A percentile compares a stretch with the other conserved stretches of the same genome.
phyloP scores from a whole-genome alignment of 2,329 filamentous ascomycete species.

The Curvularia sp. region DNA sequence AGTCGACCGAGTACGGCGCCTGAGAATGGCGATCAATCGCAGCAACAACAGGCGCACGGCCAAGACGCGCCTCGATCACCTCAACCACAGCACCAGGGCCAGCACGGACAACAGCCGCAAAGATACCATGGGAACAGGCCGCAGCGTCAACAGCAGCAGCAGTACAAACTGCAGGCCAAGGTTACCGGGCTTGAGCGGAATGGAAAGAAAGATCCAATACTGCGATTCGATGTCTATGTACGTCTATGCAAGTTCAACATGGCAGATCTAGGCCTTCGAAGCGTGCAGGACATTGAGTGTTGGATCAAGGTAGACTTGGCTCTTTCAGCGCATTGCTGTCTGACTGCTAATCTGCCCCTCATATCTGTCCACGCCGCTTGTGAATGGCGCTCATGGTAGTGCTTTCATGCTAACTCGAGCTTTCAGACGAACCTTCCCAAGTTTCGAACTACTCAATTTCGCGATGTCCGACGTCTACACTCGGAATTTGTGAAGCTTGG shows the following conservation, averaged over 20 bases:
- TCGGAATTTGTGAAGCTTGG: constrained; percentile 97
- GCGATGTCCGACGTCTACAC: constrained; percentile 93
- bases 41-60: constrained; percentile 39
- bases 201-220: constrained; percentile 92
- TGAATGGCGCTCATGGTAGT: not conserved
- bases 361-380: not conserved
- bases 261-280: constrained; percentile 4
- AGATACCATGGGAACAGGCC: constrained; percentile 55
- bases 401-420: constrained; percentile 16
- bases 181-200: constrained; percentile 92
- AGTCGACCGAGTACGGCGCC: constrained; percentile 37
- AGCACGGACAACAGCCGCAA: constrained; percentile 54
- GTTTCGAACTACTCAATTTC: constrained; percentile 97
- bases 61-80: constrained; percentile 39
- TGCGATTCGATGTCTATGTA: constrained; percentile 97
- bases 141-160: constrained; percentile 66
- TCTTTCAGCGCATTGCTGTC: not conserved
- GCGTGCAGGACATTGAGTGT: constrained; percentile 7
- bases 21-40: constrained; percentile 48
- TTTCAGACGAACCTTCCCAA: constrained; percentile 94
- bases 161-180: constrained; percentile 90
- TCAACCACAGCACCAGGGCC: constrained; percentile 45
- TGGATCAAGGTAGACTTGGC: constrained; percentile 13
- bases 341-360: not conserved
- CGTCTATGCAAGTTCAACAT: constrained; percentile 13